Conservation (phyloP, 345 rosid genomes). For the Eucalyptus tenuipes region DNA sequence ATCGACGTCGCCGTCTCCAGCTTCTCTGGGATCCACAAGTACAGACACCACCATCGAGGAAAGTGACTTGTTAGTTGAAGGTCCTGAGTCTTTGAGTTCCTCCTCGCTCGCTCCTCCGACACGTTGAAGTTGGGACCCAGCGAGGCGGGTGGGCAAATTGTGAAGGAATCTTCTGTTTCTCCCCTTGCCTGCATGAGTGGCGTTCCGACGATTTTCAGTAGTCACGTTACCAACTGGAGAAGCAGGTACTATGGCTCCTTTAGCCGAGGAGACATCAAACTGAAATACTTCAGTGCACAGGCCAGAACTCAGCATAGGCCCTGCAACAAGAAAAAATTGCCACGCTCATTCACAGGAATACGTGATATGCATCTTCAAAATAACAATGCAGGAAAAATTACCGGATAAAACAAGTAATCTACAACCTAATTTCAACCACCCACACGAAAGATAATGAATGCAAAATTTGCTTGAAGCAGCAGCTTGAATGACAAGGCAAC, state of each 20-base stretch:
- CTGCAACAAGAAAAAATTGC: conserved; percentile 16
- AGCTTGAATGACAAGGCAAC: not conserved
- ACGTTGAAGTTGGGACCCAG: conserved; percentile 42
- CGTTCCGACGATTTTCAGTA: conserved; percentile 19
- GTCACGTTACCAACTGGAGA: conserved; percentile 49
- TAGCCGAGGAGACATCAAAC: conserved; percentile 59
- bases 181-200: conserved; percentile 23
- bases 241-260: conserved; percentile 76
- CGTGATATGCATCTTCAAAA: not conserved
- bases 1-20: conserved; percentile 60
- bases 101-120: conserved; percentile 24
- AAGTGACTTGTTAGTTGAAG: conserved; percentile 46
- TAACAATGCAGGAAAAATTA: not conserved
- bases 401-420: not conserved
- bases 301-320: conserved; percentile 95
- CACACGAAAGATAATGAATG: not conserved
- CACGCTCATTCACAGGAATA: not conserved
- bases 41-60: conserved; percentile 90
- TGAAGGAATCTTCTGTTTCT: conserved; percentile 66
- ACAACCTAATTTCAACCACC: not conserved
- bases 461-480: not conserved
- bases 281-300: conserved; percentile 95
- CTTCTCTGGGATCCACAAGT: conserved; percentile 93
- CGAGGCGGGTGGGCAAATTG: conserved; percentile 41
- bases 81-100: conserved; percentile 23